Conservation (phyloP, 805 yeast species). For the Saccharomycopsis selenospora region DNA sequence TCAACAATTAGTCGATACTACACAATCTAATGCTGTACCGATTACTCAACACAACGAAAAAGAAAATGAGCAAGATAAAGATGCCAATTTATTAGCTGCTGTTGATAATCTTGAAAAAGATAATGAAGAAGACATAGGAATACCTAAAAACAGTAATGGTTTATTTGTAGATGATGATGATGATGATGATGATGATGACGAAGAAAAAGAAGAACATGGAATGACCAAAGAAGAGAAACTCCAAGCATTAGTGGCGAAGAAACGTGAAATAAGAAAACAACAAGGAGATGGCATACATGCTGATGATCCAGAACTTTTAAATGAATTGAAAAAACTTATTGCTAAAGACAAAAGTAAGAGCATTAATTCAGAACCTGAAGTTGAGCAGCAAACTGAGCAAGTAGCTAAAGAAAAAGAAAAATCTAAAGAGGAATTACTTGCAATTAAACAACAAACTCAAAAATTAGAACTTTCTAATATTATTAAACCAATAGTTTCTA, state of each 20-base stretch:
- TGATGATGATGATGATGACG: slow-evolving; percentile 6
- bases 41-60: background rate
- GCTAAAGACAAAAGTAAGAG: too few relatives aligned
- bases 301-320: too few relatives aligned
- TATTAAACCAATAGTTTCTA: slow-evolving; percentile 14
- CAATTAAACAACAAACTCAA: slow-evolving; percentile 19
- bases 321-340: slow-evolving; percentile 8
- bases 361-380: slow-evolving; percentile 6
- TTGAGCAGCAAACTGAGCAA: background rate
- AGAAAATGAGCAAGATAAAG: background rate
- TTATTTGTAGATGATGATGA: slow-evolving; percentile 4
- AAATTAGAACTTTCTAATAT: slow-evolving; percentile 12
- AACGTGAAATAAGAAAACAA: slow-evolving; percentile 5
- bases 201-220: background rate
- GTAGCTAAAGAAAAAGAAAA: background rate
- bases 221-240: background rate
- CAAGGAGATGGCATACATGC: too few relatives aligned
- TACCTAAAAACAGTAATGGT: slow-evolving; percentile 1
- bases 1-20: background rate
- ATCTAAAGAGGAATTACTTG: slow-evolving; percentile 17
- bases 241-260: slow-evolving; percentile 11
- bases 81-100: background rate
- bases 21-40: background rate
- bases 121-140: background rate
- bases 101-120: slow-evolving; percentile 5